Conservation (phyloP, 495 filamentous ascomycete genomes). For the Friedmanniomyces endolithicus region DNA sequence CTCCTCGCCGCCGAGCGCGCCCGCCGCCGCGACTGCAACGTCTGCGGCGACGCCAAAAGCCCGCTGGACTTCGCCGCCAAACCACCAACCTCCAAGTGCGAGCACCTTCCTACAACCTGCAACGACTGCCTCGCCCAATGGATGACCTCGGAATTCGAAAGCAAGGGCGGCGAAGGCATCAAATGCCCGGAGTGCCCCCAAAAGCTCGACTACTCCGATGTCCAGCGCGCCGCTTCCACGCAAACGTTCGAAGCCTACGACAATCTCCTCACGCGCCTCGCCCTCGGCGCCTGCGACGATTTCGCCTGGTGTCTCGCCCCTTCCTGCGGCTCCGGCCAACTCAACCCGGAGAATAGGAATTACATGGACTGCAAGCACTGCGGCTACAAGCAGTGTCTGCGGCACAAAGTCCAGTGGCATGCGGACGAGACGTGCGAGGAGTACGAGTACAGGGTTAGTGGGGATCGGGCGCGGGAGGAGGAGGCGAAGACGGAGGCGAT, state of each 20-base stretch:
- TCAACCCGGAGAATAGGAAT: constrained; percentile 10
- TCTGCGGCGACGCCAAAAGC: constrained; percentile 5
- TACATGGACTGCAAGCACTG: constrained; percentile 30
- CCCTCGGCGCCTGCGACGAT: constrained; percentile 1
- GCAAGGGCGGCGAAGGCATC: constrained; percentile 15
- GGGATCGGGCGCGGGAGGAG: constrained; percentile 18
- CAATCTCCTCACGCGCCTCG: constrained; percentile 3
- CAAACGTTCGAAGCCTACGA: constrained; percentile 19
- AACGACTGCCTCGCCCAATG: constrained; percentile 16
- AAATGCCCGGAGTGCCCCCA: constrained; percentile 21
- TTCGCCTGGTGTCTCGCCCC: constrained; percentile 19
- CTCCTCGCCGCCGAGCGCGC: neutral
- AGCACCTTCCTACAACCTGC: constrained; percentile 9
- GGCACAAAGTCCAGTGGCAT: constrained; percentile 32
- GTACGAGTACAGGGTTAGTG: constrained; percentile 26
- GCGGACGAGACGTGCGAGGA: constrained; percentile 31
- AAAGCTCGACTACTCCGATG: constrained; percentile 13
- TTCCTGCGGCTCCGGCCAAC: constrained; percentile 8
- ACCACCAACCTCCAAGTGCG: constrained; percentile 1
- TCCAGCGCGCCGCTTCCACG: constrained; percentile 9
- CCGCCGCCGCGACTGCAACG: neutral
- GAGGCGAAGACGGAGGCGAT: constrained; percentile 18
- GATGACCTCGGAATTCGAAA: constrained; percentile 17
- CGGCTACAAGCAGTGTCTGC: constrained; percentile 30
- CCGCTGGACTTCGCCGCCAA: constrained; percentile 4